Conservation (phyloP, 2,329 filamentous ascomycete genomes). For the Colletotrichum coccodes region DNA sequence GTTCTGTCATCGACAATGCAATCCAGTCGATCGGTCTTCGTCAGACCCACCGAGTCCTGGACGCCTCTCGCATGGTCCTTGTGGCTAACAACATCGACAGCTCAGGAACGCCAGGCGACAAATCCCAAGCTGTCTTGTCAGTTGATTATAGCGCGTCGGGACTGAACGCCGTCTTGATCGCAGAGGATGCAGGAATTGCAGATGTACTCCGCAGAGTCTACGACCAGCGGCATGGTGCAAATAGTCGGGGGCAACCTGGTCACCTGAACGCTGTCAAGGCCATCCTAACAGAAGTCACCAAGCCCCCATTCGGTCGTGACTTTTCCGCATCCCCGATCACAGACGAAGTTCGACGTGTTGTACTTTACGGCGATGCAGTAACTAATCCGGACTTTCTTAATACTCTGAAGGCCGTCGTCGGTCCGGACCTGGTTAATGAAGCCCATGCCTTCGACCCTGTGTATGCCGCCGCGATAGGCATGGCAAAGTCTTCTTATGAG, state of each 20-base stretch:
- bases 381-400: background rate
- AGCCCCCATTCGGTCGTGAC: background rate
- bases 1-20: background rate
- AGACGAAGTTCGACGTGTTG: background rate
- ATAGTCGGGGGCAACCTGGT: too few species aligned
- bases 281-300: background rate
- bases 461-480: background rate
- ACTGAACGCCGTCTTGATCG: background rate
- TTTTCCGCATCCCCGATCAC: background rate
- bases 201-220: too few species aligned
- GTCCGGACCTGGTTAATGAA: background rate
- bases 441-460: background rate
- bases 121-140: background rate
- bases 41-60: background rate
- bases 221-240: too few species aligned
- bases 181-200: background rate
- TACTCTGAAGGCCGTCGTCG: background rate
- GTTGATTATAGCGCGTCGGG: constrained; percentile 5
- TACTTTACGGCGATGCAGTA: constrained; percentile 1
- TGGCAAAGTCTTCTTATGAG: background rate
- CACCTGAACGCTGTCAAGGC: background rate
- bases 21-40: background rate
- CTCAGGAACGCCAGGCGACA: background rate
- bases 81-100: background rate
- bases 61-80: background rate